phyloP scores from a whole-genome alignment of 148 eudicot genomes.

The Drosera capensis region DNA sequence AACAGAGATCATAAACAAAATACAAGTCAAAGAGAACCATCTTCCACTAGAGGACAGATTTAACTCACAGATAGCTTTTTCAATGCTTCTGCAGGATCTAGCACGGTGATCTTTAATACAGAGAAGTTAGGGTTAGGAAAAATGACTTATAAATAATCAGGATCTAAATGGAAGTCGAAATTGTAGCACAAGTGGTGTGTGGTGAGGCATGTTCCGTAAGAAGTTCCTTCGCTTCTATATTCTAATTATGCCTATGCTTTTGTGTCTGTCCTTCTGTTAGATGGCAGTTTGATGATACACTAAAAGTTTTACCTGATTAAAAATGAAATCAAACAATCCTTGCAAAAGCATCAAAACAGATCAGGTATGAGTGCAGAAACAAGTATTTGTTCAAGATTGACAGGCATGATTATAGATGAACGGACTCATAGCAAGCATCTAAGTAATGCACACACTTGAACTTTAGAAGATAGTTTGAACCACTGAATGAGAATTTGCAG shows the following conservation, averaged over 20 bases:
- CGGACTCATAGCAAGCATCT: no score
- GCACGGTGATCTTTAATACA: constrained; percentile 37
- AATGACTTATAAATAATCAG: no score
- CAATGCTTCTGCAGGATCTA: constrained; percentile 56
- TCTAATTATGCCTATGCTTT: no score
- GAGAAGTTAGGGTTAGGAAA: background rate
- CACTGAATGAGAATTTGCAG: no score
- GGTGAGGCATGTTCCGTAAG: background rate
- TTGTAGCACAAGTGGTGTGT: background rate
- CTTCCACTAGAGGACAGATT: constrained; percentile 1
- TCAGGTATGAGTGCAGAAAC: background rate
- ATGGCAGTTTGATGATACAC: no score
- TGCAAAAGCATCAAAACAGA: background rate
- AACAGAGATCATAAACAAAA: constrained; percentile 4
- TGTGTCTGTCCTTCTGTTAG: no score
- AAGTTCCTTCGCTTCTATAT: no score
- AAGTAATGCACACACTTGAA: no score
- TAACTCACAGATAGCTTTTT: constrained; percentile 53
- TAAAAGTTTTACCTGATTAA: no score
- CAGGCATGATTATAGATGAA: background rate
- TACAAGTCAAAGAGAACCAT: constrained; percentile 1
- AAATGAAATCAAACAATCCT: no score
- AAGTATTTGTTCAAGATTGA: background rate
- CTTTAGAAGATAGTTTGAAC: no score
- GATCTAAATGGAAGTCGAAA: background rate